Conservation (phyloP, 495 filamentous ascomycete species). For the Penicillium manginii region DNA sequence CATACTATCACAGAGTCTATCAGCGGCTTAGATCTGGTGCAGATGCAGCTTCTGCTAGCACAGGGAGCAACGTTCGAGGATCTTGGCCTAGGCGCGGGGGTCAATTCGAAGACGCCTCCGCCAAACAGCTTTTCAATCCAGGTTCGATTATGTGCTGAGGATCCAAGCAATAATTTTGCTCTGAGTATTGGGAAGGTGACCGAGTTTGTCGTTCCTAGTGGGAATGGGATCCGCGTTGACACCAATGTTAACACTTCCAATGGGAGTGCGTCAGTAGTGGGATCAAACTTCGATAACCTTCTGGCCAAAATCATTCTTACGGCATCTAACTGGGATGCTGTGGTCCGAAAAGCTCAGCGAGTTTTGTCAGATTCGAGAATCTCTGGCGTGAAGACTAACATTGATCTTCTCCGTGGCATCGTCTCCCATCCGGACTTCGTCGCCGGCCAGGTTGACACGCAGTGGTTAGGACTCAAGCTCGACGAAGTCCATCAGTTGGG, state of each 20-base stretch:
- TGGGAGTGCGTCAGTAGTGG: slow-evolving; percentile 41
- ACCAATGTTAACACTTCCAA: slow-evolving; percentile 50
- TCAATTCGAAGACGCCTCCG: slow-evolving; percentile 34
- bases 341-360: slow-evolving; percentile 54
- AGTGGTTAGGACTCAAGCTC: slow-evolving; percentile 59
- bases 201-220: slow-evolving; percentile 55
- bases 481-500: slow-evolving; percentile 40
- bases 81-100: slow-evolving; percentile 38
- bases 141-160: slow-evolving; percentile 61
- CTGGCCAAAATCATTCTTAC: slow-evolving; percentile 66
- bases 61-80: slow-evolving; percentile 51
- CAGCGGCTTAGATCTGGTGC: slow-evolving; percentile 59
- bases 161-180: slow-evolving; percentile 53
- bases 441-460: slow-evolving; percentile 52
- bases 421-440: slow-evolving; percentile 52
- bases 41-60: slow-evolving; percentile 56
- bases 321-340: slow-evolving; percentile 52
- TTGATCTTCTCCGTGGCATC: slow-evolving; percentile 57
- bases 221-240: slow-evolving; percentile 60
- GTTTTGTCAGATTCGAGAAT: slow-evolving; percentile 58
- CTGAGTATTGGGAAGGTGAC: slow-evolving; percentile 62
- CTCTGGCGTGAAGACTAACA: slow-evolving; percentile 58
- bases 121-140: slow-evolving; percentile 53
- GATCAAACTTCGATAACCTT: slow-evolving; percentile 61
- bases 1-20: slow-evolving; percentile 59